Percentiles rank a stretch among this genome's conserved stretches.
Evolutionary conservation across 2,329 filamentous ascomycete species (phyloP).

Genomic region (Cladosporium austrohemisphaericum): DNA sequence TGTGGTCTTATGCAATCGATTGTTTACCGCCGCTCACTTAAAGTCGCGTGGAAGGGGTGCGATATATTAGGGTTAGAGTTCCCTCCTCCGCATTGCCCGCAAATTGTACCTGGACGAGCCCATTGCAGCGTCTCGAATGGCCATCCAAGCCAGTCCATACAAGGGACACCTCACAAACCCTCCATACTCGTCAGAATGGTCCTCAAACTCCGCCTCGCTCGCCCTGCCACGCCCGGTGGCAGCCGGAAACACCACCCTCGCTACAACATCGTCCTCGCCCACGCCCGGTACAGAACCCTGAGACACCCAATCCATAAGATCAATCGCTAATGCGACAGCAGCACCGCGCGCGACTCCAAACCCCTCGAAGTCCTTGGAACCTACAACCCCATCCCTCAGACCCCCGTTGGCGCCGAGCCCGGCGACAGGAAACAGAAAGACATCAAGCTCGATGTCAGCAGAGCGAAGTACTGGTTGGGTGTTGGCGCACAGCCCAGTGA

Average conservation of each 20-base stretch:
- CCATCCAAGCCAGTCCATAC: too few relatives aligned
- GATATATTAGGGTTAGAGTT: too few relatives aligned
- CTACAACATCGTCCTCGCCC: constrained; percentile 95
- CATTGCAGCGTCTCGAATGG: too few relatives aligned
- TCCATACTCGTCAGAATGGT: constrained; percentile 57
- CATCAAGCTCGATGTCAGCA: constrained; percentile 74
- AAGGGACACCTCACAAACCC: neutral
- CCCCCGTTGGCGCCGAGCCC: constrained; percentile 48
- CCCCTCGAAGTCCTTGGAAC: constrained; percentile 86
- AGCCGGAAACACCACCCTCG: constrained; percentile 75
- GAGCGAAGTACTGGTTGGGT: constrained; percentile 93
- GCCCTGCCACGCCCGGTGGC: constrained; percentile 63
- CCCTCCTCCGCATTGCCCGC: constrained; percentile 1
- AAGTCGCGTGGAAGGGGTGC: neutral
- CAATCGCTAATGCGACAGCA: constrained; percentile 35
- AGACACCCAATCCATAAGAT: neutral
- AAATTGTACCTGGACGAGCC: too few relatives aligned
- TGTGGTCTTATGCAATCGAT: too few relatives aligned
- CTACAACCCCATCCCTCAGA: constrained; percentile 59
- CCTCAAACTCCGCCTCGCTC: constrained; percentile 85
- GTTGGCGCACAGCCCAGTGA: constrained; percentile 94
- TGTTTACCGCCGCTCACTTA: neutral
- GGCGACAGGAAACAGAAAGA: constrained; percentile 77
- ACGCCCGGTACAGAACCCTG: constrained; percentile 67
- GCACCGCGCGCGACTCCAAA: constrained; percentile 79